phyloP scores from a whole-genome alignment of 768 basidiomycete species.

The Leccinum variicolor region DNA sequence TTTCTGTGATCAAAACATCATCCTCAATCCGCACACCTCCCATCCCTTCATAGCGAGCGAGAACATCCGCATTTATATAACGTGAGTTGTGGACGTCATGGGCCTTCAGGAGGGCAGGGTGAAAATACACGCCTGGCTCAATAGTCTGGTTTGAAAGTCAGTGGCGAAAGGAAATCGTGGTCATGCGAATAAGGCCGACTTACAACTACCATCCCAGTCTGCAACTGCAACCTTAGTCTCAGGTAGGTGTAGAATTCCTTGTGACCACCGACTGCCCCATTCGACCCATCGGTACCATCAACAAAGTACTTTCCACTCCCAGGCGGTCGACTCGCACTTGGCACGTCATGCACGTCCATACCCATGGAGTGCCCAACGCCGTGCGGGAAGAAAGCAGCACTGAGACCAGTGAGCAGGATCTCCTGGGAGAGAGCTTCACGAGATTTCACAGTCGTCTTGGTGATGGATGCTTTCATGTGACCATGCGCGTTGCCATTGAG shows the following conservation, averaged over 20 bases:
- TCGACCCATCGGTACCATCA: conserved; percentile 71
- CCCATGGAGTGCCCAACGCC: conserved; percentile 90
- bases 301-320: conserved; percentile 55
- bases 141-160: conserved; percentile 56
- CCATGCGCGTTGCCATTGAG: neutral
- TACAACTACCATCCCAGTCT: conserved; percentile 83
- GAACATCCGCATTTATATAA: conserved; percentile 36
- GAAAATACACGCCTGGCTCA: conserved; percentile 89
- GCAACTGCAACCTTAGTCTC: conserved; percentile 70
- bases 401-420: conserved; percentile 73
- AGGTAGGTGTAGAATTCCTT: conserved; percentile 77
- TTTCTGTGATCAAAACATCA: conserved; percentile 72
- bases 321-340: conserved; percentile 72
- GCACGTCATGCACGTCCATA: conserved; percentile 92
- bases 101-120: conserved; percentile 67
- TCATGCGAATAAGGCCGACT: conserved; percentile 29
- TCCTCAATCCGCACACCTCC: conserved; percentile 96
- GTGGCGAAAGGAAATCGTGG: neutral
- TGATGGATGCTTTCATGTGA: neutral
- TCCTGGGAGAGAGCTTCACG: conserved; percentile 33
- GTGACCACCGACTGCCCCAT: conserved; percentile 56
- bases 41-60: conserved; percentile 61
- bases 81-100: conserved; percentile 54
- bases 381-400: conserved; percentile 91
- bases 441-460: conserved; percentile 8